Conservation (phyloP, 345 rosid genomes). For the Eucalyptus victrix region DNA sequence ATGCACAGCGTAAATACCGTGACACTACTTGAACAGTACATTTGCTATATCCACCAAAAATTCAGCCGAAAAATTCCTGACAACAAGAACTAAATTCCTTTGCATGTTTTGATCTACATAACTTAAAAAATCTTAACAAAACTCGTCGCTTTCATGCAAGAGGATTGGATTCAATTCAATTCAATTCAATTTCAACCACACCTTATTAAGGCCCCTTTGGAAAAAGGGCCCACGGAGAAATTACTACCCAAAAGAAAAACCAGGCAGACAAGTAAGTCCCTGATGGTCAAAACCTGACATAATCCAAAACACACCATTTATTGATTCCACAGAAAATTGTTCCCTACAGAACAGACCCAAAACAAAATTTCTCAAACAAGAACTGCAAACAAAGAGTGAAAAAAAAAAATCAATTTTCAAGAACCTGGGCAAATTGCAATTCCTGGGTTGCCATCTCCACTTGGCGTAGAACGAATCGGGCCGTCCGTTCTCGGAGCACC, state of each 20-base stretch:
- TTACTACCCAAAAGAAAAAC: neutral
- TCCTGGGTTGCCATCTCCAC: conserved; percentile 97
- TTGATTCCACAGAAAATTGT: neutral
- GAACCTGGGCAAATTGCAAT: conserved; percentile 82
- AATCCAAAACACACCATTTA: neutral
- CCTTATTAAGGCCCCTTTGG: neutral
- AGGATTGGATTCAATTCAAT: neutral
- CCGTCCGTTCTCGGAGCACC: conserved; percentile 82
- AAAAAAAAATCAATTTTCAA: neutral
- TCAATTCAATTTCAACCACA: neutral
- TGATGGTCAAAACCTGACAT: neutral
- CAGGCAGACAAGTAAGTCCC: neutral
- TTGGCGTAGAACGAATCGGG: conserved; percentile 72
- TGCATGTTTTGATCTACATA: neutral
- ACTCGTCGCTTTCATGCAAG: neutral
- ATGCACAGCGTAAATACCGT: neutral
- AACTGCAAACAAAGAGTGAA: neutral
- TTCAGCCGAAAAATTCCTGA: conserved; percentile 8
- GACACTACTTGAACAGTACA: neutral
- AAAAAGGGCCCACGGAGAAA: neutral
- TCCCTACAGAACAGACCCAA: neutral
- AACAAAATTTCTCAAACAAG: neutral
- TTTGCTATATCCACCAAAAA: conserved; percentile 11
- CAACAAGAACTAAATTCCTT: neutral
- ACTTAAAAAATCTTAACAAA: neutral